These are phyloP conservation scores for Scytalidium lignicola DNA, from an alignment of 2,329 filamentous ascomycete genomes.

Conservation along the genomic window DNA sequence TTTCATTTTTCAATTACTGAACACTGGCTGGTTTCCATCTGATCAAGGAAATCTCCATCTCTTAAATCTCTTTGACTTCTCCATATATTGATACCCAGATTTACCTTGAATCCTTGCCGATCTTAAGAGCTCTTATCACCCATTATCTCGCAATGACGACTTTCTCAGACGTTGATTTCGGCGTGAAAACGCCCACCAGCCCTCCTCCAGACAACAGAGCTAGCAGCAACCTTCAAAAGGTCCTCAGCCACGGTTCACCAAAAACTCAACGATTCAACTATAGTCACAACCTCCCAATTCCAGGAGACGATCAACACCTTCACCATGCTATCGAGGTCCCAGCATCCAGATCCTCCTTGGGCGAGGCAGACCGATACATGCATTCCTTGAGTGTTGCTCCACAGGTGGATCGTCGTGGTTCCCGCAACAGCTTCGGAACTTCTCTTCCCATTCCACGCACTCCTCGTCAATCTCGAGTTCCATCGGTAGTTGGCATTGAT, in stretches of 20 bases:
- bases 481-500: constrained; percentile 50
- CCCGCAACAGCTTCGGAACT: constrained; percentile 71
- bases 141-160: constrained; percentile 47
- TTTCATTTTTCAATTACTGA: background rate
- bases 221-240: constrained; percentile 13
- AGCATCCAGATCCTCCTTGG: constrained; percentile 61
- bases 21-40: background rate
- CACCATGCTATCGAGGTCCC: constrained; percentile 61
- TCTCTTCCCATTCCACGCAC: constrained; percentile 68
- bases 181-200: constrained; percentile 30
- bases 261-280: constrained; percentile 7
- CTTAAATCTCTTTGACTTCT: background rate
- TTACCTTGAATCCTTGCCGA: background rate
- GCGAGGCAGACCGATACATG: constrained; percentile 65
- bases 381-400: constrained; percentile 65
- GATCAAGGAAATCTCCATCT: background rate
- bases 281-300: constrained; percentile 31
- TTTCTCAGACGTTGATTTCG: constrained; percentile 53
- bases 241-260: constrained; percentile 15
- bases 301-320: constrained; percentile 34
- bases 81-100: constrained; percentile 1
- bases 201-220: constrained; percentile 10
- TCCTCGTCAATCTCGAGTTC: constrained; percentile 64
- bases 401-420: constrained; percentile 60
- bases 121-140: background rate